Evolutionary conservation across 2,329 filamentous ascomycete species (phyloP).

Genomic region (Pseudogymnoascus sp.): DNA sequence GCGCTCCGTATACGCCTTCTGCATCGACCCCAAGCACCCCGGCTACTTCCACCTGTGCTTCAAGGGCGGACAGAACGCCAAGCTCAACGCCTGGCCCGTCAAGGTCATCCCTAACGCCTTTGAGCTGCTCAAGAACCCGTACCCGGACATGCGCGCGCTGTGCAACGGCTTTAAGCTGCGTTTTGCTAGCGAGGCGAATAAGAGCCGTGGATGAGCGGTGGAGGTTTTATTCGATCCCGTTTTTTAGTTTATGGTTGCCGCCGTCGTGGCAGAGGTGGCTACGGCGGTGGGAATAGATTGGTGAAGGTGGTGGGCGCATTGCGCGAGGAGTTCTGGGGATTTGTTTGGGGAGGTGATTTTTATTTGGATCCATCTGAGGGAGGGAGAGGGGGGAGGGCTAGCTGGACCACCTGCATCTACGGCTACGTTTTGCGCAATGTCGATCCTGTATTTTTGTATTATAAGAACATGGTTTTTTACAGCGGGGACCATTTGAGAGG

Average conservation of each 20-base stretch:
- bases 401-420: neutral
- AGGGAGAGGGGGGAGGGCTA: neutral
- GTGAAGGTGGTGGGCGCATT: neutral
- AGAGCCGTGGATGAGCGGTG: neutral
- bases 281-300: neutral
- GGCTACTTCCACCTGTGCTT: slow-evolving; percentile 96
- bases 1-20: slow-evolving; percentile 90
- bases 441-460: neutral
- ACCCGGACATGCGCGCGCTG: slow-evolving; percentile 88
- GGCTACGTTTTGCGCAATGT: neutral
- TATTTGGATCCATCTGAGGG: neutral
- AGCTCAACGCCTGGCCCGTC: slow-evolving; percentile 71
- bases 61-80: slow-evolving; percentile 73
- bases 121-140: slow-evolving; percentile 78
- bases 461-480: neutral
- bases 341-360: neutral
- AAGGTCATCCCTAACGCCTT: slow-evolving; percentile 90
- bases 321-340: neutral
- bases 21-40: slow-evolving; percentile 81
- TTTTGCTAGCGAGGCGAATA: slow-evolving; percentile 21
- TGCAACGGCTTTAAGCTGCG: slow-evolving; percentile 87
- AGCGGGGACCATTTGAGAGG: neutral
- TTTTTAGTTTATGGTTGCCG: neutral
- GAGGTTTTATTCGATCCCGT: too few species aligned
- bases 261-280: neutral